Base-by-base conservation (phyloP, 768 basidiomycete species). In the Termitomyces sp. region DNA sequence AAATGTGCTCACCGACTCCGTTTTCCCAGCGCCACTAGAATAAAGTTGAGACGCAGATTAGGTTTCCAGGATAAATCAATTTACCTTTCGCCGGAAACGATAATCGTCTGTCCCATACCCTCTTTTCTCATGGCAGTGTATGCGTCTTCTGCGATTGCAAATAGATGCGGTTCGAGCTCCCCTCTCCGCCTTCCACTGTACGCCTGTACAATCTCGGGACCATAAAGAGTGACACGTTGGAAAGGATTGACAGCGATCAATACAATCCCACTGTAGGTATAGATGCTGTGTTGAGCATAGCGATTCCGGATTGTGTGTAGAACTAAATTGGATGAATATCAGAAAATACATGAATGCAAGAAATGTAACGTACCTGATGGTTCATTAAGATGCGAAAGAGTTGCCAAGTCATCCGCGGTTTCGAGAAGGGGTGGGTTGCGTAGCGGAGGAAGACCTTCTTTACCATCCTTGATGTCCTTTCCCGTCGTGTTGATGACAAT, bases 211-310 rank as follows among this genome's bases (percentile, higher is more conserved):
- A 97, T 92, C 72, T 97, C 94, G 22, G 94, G 92, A 7, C 93
- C 94, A 80, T 99, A 99, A 62, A 98, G 88, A 28, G 94, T 92
- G 70, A 99, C 90, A 70, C 95, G 92, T 76, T 96, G 92, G 76
- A 99, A 99, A 51, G 97, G 97, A 76, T 99, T 99, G 78, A 99
- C 89, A 57, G 97, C 97, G 72, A 99, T 97, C 66, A 99, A 86
- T 63, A 98, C 96, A 66, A 98, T 99, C 67, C 97, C 97, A 64
- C 93, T 96, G 78, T 98, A 99, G 36, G 97, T 98, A 71, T 98
- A 99, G 68, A 98, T 98, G 72, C 92, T 93, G 74, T 96, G 96
- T 67, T 95, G 91, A 38, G 90, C 92, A 78, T 99, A 99, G 68
- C 96, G 91, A 75, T 96, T 96, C 40, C 91, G 88, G 68, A 99